Evolutionary conservation across 306 rosid species (phyloP).

Genomic region (Prunus salicina): DNA sequence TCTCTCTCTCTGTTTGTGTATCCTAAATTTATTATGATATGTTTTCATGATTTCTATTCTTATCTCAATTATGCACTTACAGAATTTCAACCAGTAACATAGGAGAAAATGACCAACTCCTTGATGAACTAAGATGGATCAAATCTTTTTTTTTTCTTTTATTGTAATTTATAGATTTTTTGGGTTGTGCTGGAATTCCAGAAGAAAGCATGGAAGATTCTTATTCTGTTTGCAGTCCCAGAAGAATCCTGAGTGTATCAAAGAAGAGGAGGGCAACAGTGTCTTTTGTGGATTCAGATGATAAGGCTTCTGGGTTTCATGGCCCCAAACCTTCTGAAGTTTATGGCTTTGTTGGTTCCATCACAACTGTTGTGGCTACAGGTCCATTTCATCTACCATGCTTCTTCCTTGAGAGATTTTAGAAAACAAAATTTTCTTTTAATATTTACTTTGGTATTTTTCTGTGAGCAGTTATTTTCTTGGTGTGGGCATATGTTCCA

Average conservation of each 20-base stretch:
- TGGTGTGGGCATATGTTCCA: conserved; percentile 94
- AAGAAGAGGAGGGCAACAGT: conserved; percentile 51
- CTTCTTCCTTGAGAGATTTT: neutral
- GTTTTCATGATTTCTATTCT: too few species aligned
- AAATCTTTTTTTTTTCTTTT: neutral
- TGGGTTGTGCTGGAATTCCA: neutral
- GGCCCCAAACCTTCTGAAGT: conserved; percentile 91
- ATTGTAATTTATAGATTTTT: neutral
- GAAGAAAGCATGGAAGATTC: conserved; percentile 61
- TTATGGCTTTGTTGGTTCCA: conserved; percentile 91
- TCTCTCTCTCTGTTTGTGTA: too few species aligned
- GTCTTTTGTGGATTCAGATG: conserved; percentile 45
- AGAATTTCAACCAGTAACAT: neutral
- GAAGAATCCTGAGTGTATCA: conserved; percentile 70
- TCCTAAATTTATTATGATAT: too few species aligned
- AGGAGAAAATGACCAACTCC: neutral
- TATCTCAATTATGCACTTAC: too few species aligned
- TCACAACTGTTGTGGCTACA: conserved; percentile 69
- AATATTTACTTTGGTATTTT: neutral
- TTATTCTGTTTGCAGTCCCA: conserved; percentile 73
- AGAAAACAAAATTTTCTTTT: neutral
- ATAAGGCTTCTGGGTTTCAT: conserved; percentile 52
- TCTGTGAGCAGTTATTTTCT: conserved; percentile 60
- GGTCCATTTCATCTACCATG: conserved; percentile 37
- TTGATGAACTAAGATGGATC: neutral